A percentile compares a stretch with the other conserved stretches of the same genome.
Conservation (phyloP, 768 basidiomycete species). For the Russula dissimulans region DNA sequence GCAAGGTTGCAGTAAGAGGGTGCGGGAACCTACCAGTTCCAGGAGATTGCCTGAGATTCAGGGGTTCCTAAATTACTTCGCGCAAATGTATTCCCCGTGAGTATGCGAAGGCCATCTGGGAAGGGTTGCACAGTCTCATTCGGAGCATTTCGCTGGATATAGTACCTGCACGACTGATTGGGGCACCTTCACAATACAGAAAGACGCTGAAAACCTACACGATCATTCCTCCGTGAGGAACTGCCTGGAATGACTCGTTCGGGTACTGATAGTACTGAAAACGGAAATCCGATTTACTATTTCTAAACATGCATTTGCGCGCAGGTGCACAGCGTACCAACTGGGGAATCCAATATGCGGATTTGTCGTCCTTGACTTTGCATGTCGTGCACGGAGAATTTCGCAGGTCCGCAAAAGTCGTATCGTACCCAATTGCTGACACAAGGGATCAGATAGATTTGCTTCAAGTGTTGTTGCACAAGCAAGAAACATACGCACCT, state of each 20-base stretch:
- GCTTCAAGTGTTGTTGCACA: neutral
- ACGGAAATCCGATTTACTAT: neutral
- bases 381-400: conserved; percentile 14
- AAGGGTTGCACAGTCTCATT: conserved; percentile 11
- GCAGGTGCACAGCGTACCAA: conserved; percentile 1
- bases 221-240: conserved; percentile 15
- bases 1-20: neutral
- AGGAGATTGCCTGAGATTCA: conserved; percentile 20
- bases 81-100: conserved; percentile 23
- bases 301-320: neutral
- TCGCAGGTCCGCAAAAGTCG: conserved; percentile 7
- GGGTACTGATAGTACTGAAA: conserved; percentile 10
- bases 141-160: neutral
- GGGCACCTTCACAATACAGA: neutral
- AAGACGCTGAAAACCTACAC: conserved; percentile 5
- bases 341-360: conserved; percentile 16
- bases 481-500: neutral
- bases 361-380: conserved; percentile 16
- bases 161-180: conserved; percentile 9
- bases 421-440: conserved; percentile 8
- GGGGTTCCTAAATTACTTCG: conserved; percentile 21
- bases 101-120: conserved; percentile 22
- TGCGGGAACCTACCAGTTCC: conserved; percentile 19
- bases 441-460: neutral
- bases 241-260: conserved; percentile 6